Evolutionary conservation across 2,329 filamentous ascomycete genomes (phyloP).

Genomic region (Colletotrichum sp.): DNA sequence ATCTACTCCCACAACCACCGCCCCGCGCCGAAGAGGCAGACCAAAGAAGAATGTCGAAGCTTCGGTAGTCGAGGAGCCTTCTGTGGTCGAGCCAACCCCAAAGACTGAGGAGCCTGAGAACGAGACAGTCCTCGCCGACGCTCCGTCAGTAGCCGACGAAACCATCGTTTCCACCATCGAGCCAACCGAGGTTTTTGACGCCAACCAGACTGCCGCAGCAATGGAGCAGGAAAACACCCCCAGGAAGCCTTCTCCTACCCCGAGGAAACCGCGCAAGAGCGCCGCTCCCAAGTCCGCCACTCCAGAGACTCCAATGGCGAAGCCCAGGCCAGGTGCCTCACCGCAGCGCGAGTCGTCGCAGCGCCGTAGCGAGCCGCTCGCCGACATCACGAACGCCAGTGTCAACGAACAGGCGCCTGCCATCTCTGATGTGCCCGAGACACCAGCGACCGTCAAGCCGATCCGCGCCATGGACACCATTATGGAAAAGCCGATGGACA

Average conservation of each 20-base stretch:
- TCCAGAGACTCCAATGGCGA: slow-evolving; percentile 43
- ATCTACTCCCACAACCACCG: slow-evolving; percentile 29
- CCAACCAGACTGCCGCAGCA: slow-evolving; percentile 36
- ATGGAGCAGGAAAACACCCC: slow-evolving; percentile 31
- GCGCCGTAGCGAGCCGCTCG: slow-evolving; percentile 62
- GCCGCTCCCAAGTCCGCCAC: slow-evolving; percentile 46
- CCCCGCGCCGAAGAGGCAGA: slow-evolving; percentile 40
- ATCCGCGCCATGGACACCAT: slow-evolving; percentile 79
- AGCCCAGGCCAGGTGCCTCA: slow-evolving; percentile 60
- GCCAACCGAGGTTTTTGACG: slow-evolving; percentile 41
- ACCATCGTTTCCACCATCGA: slow-evolving; percentile 19
- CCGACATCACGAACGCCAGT: slow-evolving; percentile 73
- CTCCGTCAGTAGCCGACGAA: background rate
- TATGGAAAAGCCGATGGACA: slow-evolving; percentile 91
- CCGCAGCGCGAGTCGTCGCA: slow-evolving; percentile 58
- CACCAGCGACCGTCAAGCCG: slow-evolving; percentile 64
- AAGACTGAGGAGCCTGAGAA: background rate
- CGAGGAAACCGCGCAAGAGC: slow-evolving; percentile 68
- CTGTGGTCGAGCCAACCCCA: background rate
- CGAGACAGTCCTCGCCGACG: background rate
- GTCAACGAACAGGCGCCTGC: slow-evolving; percentile 65
- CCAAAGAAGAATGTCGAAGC: slow-evolving; percentile 45
- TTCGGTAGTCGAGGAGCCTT: slow-evolving; percentile 28
- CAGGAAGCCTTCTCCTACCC: slow-evolving; percentile 53
- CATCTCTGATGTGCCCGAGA: slow-evolving; percentile 42